Evolutionary conservation across 1,284 basidiomycete species (phyloP).

Genomic region (Hymenochaete sp.): DNA sequence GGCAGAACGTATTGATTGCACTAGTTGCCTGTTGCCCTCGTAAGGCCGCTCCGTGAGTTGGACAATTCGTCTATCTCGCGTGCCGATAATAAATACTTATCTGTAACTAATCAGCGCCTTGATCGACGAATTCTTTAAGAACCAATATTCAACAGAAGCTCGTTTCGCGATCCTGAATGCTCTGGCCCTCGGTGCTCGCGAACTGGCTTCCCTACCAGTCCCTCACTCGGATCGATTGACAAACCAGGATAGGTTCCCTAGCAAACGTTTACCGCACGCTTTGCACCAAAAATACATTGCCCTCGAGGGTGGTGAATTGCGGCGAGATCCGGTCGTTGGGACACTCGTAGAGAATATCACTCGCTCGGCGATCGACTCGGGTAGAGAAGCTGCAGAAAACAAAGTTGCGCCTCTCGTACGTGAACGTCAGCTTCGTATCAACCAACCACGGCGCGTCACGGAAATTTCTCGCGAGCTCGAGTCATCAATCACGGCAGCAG

Average conservation of each 20-base stretch:
- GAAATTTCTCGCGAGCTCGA: conserved; percentile 29
- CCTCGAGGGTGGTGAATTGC: conserved; percentile 25
- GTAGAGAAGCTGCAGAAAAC: conserved; percentile 39
- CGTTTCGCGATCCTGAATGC: conserved; percentile 80
- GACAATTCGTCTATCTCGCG: conserved; percentile 18
- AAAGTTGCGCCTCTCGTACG: conserved; percentile 55
- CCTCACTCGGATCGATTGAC: conserved; percentile 30
- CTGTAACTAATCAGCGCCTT: conserved; percentile 46
- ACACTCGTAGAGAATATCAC: conserved; percentile 53
- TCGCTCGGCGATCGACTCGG: conserved; percentile 46
- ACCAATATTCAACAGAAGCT: conserved; percentile 83
- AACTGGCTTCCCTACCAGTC: conserved; percentile 66
- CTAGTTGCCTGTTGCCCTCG: conserved; percentile 73
- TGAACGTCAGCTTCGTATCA: conserved; percentile 68
- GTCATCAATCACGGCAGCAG: too few relatives aligned
- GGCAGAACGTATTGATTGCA: conserved; percentile 71
- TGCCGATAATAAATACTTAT: conserved; percentile 3
- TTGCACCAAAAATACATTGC: conserved; percentile 64
- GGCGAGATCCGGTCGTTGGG: too few relatives aligned
- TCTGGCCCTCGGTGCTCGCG: conserved; percentile 76
- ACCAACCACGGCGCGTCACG: conserved; percentile 36
- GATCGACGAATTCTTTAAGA: conserved; percentile 89
- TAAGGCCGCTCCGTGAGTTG: conserved; percentile 67
- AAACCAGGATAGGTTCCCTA: conserved; percentile 49
- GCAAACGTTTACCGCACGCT: conserved; percentile 63